These are phyloP conservation scores for Sordariomycetes sp. DNA, from an alignment of 2,329 filamentous ascomycete species.

Conservation along the genomic window DNA sequence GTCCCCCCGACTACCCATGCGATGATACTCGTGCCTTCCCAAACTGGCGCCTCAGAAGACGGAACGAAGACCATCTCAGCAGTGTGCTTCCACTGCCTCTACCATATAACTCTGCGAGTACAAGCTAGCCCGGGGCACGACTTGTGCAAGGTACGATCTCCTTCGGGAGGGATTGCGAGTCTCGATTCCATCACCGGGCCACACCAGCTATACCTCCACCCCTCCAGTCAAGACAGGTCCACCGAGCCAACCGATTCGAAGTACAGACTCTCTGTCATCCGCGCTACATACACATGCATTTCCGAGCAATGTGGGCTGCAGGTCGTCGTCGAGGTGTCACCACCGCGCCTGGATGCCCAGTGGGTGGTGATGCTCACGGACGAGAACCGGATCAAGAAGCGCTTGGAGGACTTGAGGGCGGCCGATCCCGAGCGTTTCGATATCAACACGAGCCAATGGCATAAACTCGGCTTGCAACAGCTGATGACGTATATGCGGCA, in stretches of 20 bases:
- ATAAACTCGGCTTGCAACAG: constrained; percentile 28
- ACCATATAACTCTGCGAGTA: constrained; percentile 1
- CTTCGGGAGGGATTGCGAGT: not conserved
- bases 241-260: constrained; percentile 1
- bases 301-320: constrained; percentile 6
- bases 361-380: constrained; percentile 35
- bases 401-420: constrained; percentile 25
- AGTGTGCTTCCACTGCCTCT: constrained; percentile 2
- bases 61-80: constrained; percentile 1
- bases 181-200: constrained; percentile 1
- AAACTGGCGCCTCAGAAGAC: constrained; percentile 3
- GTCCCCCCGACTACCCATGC: constrained; percentile 6
- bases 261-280: constrained; percentile 6
- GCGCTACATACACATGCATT: constrained; percentile 8
- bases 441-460: constrained; percentile 28
- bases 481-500: constrained; percentile 42
- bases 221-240: not conserved
- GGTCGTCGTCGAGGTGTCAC: constrained; percentile 31
- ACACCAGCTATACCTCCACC: constrained; percentile 1
- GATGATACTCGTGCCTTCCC: constrained; percentile 4
- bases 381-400: constrained; percentile 27
- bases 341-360: constrained; percentile 31
- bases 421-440: constrained; percentile 38
- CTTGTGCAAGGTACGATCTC: not conserved
- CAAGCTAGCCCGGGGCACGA: not conserved